These are phyloP conservation scores for Cladophialophora yegresii DNA, from an alignment of 2,329 filamentous ascomycete species.

Conservation along the genomic window DNA sequence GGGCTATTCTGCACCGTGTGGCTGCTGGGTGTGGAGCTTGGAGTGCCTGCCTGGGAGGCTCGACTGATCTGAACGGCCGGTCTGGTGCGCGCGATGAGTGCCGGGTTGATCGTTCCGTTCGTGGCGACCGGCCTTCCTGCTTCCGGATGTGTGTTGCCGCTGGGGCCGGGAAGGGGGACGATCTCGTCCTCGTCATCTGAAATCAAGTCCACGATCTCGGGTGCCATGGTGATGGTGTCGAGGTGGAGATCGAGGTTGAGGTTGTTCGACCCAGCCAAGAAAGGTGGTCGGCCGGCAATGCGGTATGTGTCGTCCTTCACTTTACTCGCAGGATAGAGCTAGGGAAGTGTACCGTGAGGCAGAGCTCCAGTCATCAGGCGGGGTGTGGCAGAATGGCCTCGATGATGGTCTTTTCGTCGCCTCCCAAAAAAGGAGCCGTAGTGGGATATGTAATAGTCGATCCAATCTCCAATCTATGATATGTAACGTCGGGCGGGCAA, in stretches of 20 bases:
- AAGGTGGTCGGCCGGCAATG: not conserved
- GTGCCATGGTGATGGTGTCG: not conserved
- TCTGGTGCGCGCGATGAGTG: not conserved
- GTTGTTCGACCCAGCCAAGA: not conserved
- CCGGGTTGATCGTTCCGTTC: not conserved
- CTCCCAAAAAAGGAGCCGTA: not conserved
- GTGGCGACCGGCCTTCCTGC: too few relatives aligned
- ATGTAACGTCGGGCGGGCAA: not conserved
- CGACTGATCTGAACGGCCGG: not conserved
- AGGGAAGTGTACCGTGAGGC: not conserved
- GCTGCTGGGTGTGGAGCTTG: conserved; percentile 5
- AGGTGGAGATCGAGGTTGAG: not conserved
- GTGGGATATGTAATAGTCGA: not conserved
- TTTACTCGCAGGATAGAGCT: not conserved
- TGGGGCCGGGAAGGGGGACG: not conserved
- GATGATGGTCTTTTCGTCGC: not conserved
- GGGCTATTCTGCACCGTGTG: conserved; percentile 5
- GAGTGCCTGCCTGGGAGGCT: not conserved
- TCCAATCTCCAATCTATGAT: not conserved
- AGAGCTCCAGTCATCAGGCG: not conserved
- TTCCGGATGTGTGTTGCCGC: not conserved
- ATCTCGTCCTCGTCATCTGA: conserved; percentile 14
- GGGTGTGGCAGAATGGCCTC: not conserved
- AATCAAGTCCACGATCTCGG: conserved; percentile 11
- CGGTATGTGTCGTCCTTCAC: not conserved